Evolutionary conservation across 768 basidiomycete genomes (phyloP).

Genomic region (Neoboletus magnificus): DNA sequence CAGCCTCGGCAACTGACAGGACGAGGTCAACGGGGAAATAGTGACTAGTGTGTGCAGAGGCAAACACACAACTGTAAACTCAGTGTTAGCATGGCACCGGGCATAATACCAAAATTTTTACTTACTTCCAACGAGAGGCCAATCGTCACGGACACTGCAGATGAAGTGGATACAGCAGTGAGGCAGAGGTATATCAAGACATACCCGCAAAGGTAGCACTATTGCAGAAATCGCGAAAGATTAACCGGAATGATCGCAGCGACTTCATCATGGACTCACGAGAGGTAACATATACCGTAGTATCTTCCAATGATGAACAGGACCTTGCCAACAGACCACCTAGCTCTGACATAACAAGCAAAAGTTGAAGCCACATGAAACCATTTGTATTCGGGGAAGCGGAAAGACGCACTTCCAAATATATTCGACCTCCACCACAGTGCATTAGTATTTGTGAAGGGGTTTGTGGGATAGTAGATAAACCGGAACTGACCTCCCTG

Average conservation of each 20-base stretch:
- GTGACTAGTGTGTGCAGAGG: neutral
- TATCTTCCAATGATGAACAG: no score
- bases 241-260: neutral
- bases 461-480: neutral
- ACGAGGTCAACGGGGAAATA: neutral
- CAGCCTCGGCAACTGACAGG: neutral
- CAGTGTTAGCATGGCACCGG: neutral
- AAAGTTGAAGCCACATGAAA: neutral
- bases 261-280: neutral
- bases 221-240: neutral
- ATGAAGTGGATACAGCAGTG: neutral
- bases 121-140: neutral
- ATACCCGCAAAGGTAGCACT: neutral
- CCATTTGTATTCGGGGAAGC: no score
- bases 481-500: neutral
- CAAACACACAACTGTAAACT: neutral
- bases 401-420: conserved; percentile 2
- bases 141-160: neutral
- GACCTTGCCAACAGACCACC: neutral
- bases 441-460: neutral
- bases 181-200: neutral
- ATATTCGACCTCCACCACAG: neutral
- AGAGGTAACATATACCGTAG: no score
- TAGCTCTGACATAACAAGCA: neutral
- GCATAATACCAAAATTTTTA: neutral